Percentiles rank a stretch among this genome's conserved stretches.
These are phyloP conservation scores for Solanum hybrid DNA, from an alignment of 305 asterid species.

Conservation along the genomic window DNA sequence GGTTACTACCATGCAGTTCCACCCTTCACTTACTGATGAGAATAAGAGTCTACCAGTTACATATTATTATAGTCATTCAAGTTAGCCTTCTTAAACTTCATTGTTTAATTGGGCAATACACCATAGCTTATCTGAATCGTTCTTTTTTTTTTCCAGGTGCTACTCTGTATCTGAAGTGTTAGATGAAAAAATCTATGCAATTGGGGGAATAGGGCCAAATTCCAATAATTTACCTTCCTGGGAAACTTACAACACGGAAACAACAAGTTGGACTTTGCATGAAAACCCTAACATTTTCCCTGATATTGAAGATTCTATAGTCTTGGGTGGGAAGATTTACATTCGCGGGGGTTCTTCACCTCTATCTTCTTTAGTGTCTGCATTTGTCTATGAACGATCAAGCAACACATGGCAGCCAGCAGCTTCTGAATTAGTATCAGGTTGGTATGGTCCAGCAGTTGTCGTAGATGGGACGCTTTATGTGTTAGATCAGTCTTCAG, in stretches of 20 bases:
- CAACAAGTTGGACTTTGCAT: constrained; percentile 42
- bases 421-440: constrained; percentile 38
- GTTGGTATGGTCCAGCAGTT: constrained; percentile 78
- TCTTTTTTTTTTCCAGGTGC: constrained; percentile 36
- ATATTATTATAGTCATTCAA: neutral
- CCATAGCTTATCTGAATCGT: neutral
- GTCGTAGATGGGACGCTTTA: constrained; percentile 45
- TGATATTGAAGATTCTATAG: constrained; percentile 50
- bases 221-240: constrained; percentile 46
- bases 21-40: neutral
- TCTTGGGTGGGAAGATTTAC: constrained; percentile 56
- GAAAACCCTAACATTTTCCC: constrained; percentile 35
- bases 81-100: neutral
- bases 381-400: constrained; percentile 43
- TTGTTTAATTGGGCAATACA: neutral
- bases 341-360: constrained; percentile 30
- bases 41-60: neutral
- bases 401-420: constrained; percentile 52
- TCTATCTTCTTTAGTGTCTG: constrained; percentile 29
- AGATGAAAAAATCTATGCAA: constrained; percentile 51
- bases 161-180: constrained; percentile 55
- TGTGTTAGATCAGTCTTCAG: constrained; percentile 59
- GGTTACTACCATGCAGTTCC: neutral
- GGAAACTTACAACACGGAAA: constrained; percentile 46
- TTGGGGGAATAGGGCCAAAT: constrained; percentile 62